phyloP scores from a whole-genome alignment of 202 grass and related monocot genomes.

The Carex arenaria region DNA sequence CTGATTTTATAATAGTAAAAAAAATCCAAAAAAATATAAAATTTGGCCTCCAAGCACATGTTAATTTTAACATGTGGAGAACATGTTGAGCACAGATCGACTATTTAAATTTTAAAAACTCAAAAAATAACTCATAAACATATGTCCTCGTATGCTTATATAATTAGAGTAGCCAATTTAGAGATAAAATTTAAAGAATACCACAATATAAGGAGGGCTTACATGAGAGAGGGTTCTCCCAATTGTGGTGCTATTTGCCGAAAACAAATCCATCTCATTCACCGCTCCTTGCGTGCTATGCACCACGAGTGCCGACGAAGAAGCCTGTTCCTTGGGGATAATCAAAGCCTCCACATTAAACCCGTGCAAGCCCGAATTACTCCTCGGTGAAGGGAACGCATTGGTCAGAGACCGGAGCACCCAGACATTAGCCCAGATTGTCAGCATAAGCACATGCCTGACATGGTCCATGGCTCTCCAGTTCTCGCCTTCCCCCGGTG shows the following conservation, averaged over 20 bases:
- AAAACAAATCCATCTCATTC: not conserved
- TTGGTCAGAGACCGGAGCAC: slow-evolving; percentile 25
- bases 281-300: not conserved
- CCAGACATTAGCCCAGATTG: slow-evolving; percentile 25
- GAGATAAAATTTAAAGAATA: not conserved
- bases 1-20: not conserved
- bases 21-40: no score
- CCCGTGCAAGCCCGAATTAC: not conserved
- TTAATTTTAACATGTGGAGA: no score
- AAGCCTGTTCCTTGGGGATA: slow-evolving; percentile 4
- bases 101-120: no score
- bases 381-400: slow-evolving; percentile 10
- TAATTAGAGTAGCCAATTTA: no score
- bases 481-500: slow-evolving; percentile 2
- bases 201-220: not conserved
- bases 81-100: no score
- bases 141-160: no score
- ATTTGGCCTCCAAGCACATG: no score
- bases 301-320: slow-evolving; percentile 16
- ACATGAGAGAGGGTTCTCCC: slow-evolving; percentile 35
- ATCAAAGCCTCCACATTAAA: slow-evolving; percentile 19
- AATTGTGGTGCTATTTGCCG: slow-evolving; percentile 21
- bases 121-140: no score
- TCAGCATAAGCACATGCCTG: slow-evolving; percentile 20
- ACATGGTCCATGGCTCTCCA: slow-evolving; percentile 24